Conservation (phyloP, 129 eudicot genomes). For the Calendula officinalis region DNA sequence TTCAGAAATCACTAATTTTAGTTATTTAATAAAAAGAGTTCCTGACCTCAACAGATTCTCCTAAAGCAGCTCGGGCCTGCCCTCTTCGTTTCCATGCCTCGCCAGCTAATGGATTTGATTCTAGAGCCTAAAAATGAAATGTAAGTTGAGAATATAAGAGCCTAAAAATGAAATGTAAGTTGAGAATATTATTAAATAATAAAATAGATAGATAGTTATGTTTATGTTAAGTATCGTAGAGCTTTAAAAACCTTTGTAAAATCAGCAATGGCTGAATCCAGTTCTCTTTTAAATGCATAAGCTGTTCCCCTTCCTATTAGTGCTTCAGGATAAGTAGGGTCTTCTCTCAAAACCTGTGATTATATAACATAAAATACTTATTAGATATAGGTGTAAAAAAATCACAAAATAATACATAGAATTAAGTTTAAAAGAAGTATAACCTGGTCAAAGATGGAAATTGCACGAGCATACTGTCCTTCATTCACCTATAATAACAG, state of each 20-base stretch:
- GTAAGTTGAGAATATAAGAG: conserved; percentile 6
- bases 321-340: conserved; percentile 96
- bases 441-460: conserved; percentile 96
- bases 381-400: too few relatives aligned
- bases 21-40: conserved; percentile 7
- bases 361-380: not conserved
- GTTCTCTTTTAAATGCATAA: conserved; percentile 93
- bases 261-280: conserved; percentile 91
- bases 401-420: conserved; percentile 3
- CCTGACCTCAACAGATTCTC: conserved; percentile 85
- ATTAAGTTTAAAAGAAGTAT: conserved; percentile 18
- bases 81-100: conserved; percentile 99
- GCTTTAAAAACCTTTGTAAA: conserved; percentile 64
- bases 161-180: conserved; percentile 4
- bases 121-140: conserved; percentile 56
- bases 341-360: conserved; percentile 78
- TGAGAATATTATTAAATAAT: not conserved
- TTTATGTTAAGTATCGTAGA: conserved; percentile 12
- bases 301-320: conserved; percentile 98
- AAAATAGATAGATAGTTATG: too few relatives aligned
- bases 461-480: conserved; percentile 87
- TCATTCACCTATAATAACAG: conserved; percentile 77
- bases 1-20: too few relatives aligned
- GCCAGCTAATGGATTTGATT: conserved; percentile 90
- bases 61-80: conserved; percentile 98